Percentiles rank a stretch among this genome's conserved stretches.
Evolutionary conservation across 352 stramenopile genomes (phyloP).

Genomic region (Pythium oligandrum): DNA sequence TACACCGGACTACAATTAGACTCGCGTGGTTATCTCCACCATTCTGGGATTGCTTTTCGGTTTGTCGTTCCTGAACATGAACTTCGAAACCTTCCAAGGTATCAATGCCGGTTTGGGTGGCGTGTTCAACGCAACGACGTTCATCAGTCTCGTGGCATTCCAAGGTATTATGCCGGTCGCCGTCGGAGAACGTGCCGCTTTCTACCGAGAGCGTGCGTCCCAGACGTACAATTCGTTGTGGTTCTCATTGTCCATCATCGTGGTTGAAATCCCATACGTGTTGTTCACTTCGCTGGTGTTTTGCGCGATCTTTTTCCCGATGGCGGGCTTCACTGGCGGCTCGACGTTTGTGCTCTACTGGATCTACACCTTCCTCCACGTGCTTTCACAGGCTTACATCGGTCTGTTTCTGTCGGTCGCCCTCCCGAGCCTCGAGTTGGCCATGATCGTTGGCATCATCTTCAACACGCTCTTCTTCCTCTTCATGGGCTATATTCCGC

Average conservation of each 20-base stretch:
- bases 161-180: slow-evolving; percentile 53
- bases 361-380: slow-evolving; percentile 39
- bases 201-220: slow-evolving; percentile 69
- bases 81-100: slow-evolving; percentile 14
- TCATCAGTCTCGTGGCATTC: slow-evolving; percentile 55
- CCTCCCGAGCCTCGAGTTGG: slow-evolving; percentile 19
- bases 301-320: slow-evolving; percentile 47
- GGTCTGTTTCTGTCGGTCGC: slow-evolving; percentile 49
- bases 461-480: slow-evolving; percentile 21
- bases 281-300: slow-evolving; percentile 18
- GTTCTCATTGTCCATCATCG: slow-evolving; percentile 20
- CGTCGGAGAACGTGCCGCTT: slow-evolving; percentile 64
- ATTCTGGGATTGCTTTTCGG: slow-evolving; percentile 56
- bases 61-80: slow-evolving; percentile 28
- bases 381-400: slow-evolving; percentile 38
- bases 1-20: slow-evolving; percentile 51
- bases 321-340: slow-evolving; percentile 17
- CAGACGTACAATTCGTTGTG: slow-evolving; percentile 54
- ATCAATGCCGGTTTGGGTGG: slow-evolving; percentile 33
- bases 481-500: slow-evolving; percentile 18
- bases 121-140: slow-evolving; percentile 60
- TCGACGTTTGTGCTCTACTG: slow-evolving; percentile 38
- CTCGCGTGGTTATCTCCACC: slow-evolving; percentile 37
- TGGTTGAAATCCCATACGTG: slow-evolving; percentile 52
- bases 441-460: slow-evolving; percentile 12